These are phyloP conservation scores for Suhomyces panamericanus DNA, from an alignment of 1,139 yeast genomes.

Conservation along the genomic window DNA sequence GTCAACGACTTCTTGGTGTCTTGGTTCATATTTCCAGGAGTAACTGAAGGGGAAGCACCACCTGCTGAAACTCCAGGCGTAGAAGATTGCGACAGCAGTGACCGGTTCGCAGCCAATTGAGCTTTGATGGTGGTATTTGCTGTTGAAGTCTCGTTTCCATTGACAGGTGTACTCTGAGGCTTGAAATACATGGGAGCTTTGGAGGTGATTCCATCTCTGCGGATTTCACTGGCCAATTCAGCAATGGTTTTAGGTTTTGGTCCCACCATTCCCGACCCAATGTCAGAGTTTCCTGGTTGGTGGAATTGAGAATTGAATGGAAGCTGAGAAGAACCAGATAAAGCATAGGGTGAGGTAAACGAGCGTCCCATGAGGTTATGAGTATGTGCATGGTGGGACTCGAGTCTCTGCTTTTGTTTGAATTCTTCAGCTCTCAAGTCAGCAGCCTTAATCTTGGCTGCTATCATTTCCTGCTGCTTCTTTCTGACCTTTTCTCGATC, in stretches of 20 bases:
- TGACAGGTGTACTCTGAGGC: slow-evolving; percentile 22
- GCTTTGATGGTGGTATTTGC: slow-evolving; percentile 41
- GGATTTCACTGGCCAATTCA: slow-evolving; percentile 55
- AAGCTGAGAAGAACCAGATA: slow-evolving; percentile 24
- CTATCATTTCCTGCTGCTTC: slow-evolving; percentile 63
- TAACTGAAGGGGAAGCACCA: slow-evolving; percentile 16
- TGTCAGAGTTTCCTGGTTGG: slow-evolving; percentile 10
- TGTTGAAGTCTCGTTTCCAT: neutral
- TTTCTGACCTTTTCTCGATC: slow-evolving; percentile 78
- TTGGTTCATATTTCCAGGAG: slow-evolving; percentile 39
- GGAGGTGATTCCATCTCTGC: slow-evolving; percentile 37
- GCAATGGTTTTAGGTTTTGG: slow-evolving; percentile 51
- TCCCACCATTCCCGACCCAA: neutral
- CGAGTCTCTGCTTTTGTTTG: slow-evolving; percentile 42
- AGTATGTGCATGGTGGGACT: slow-evolving; percentile 30
- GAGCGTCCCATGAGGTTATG: slow-evolving; percentile 30
- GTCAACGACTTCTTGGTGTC: slow-evolving; percentile 65
- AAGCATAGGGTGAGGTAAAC: slow-evolving; percentile 28
- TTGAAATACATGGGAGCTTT: slow-evolving; percentile 41
- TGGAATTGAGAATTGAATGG: slow-evolving; percentile 28
- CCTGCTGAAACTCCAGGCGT: slow-evolving; percentile 6
- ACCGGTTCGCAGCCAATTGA: slow-evolving; percentile 55
- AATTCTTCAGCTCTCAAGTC: slow-evolving; percentile 53
- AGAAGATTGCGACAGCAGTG: slow-evolving; percentile 18
- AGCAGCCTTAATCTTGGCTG: slow-evolving; percentile 59